These are phyloP conservation scores for Penicillium hordei DNA, from an alignment of 2,329 filamentous ascomycete genomes.

Conservation along the genomic window DNA sequence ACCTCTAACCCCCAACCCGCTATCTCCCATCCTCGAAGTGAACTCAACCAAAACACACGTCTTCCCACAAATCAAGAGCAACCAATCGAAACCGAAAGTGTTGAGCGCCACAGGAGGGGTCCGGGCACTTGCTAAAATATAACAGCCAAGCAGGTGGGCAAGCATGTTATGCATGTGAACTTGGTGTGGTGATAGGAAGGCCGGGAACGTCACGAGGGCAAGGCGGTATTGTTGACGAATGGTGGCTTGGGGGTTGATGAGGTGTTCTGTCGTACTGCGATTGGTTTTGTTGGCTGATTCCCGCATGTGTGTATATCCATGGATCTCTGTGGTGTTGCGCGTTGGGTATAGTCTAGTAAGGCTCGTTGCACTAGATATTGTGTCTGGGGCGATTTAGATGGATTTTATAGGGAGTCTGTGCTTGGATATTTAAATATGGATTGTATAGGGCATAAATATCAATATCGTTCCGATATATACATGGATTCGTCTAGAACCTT, in stretches of 20 bases:
- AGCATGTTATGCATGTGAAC: background rate
- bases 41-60: background rate
- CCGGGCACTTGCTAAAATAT: background rate
- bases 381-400: background rate
- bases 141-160: background rate
- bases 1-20: background rate
- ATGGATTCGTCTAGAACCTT: background rate
- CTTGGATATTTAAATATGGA: background rate
- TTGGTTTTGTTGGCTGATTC: background rate
- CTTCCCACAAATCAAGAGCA: background rate
- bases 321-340: background rate
- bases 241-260: background rate
- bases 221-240: background rate
- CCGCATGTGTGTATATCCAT: background rate
- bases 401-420: too few species aligned
- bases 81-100: background rate
- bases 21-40: background rate
- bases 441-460: background rate
- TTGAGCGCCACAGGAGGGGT: background rate
- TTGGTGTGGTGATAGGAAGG: background rate
- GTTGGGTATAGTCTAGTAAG: background rate
- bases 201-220: background rate
- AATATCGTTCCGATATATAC: background rate
- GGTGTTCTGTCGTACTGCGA: background rate
- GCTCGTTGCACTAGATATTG: background rate